Base-by-base conservation (phyloP, 495 filamentous ascomycete species). In the Trichoderma asperelloides region DNA sequence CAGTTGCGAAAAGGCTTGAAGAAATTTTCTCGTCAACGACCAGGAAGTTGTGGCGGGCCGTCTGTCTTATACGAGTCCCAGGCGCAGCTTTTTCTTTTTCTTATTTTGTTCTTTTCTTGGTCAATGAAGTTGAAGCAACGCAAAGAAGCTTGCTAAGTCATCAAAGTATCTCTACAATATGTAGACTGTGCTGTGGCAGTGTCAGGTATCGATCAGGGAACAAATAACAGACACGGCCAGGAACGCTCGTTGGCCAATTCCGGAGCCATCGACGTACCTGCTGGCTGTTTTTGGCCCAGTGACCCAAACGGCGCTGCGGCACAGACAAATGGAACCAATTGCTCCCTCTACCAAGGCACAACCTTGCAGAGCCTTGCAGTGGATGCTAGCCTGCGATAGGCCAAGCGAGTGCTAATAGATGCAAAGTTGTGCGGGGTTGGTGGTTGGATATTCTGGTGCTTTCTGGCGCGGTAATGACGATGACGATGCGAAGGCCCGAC, bases 201-300 rank as follows among this genome's bases (percentile, higher is more conserved):
- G 47, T 51, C 47, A 45, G 41, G 41, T 37, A 37, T 37, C 33
- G 33, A 37, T 37, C 33, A 37, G 18, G 47, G 23, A 51, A n/a
- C 47, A 51, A n/a, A 15, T 15, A 47, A 2, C 43, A 47, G n/a
- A n/a, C n/a, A n/a, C n/a, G 33, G 33, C 33, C 47, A 23, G 47
- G 47, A 23, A 51, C 47, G 47, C 16, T n/a, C 47, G 47, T 51
- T 51, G 47, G 47, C n/a, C 47, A 51, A 51, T 51, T 51, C 47
- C 33, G 33, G 5, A 37, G 33, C 33, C 33, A 8, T 37, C 33
- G 33, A 37, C 33, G 33, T 37, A 37, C 33, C 33, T 37, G 33
- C 47, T 51, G 47, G 16, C 47, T 25, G 21, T 51, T 51, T 51
- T 51, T 51, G 47, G 47, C 9, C 47, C 18, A 9, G 47, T 51